phyloP scores from a whole-genome alignment of 306 rosid genomes.

The Glycine latifolia region DNA sequence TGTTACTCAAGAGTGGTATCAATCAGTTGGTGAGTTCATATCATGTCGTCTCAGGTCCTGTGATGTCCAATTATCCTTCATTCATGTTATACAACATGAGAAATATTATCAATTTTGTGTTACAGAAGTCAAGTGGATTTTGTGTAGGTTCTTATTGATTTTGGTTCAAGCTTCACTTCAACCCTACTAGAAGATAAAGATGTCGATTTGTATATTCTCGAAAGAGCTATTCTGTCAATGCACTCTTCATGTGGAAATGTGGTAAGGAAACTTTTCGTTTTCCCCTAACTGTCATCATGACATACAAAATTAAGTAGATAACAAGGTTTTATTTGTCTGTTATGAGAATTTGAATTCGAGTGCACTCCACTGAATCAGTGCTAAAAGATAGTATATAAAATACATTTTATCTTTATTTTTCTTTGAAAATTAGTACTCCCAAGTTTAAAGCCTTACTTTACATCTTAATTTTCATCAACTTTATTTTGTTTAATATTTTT shows the following conservation, averaged over 20 bases:
- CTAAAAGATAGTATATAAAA: background rate
- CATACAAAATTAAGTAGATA: background rate
- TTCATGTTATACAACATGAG: conserved; percentile 7
- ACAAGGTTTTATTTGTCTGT: background rate
- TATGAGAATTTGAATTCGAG: conserved; percentile 25
- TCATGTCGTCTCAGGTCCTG: conserved; percentile 17
- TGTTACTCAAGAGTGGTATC: conserved; percentile 65
- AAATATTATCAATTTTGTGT: conserved; percentile 40
- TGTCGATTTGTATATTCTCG: conserved; percentile 90
- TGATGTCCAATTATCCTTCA: background rate
- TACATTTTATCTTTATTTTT: background rate
- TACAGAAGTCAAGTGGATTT: background rate
- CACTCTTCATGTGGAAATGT: conserved; percentile 93
- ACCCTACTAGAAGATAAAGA: conserved; percentile 94
- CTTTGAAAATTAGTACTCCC: background rate
- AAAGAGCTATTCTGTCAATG: conserved; percentile 88
- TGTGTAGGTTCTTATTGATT: conserved; percentile 32
- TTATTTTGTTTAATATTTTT: background rate
- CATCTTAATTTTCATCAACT: conserved; percentile 9
- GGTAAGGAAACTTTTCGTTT: conserved; percentile 65
- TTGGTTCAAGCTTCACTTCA: conserved; percentile 38
- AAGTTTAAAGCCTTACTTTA: conserved; percentile 8
- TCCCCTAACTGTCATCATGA: background rate
- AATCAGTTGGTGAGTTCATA: conserved; percentile 73
- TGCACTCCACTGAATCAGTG: background rate